phyloP scores from a whole-genome alignment of 208 protist species.

The Trypanosoma cruzi region DNA sequence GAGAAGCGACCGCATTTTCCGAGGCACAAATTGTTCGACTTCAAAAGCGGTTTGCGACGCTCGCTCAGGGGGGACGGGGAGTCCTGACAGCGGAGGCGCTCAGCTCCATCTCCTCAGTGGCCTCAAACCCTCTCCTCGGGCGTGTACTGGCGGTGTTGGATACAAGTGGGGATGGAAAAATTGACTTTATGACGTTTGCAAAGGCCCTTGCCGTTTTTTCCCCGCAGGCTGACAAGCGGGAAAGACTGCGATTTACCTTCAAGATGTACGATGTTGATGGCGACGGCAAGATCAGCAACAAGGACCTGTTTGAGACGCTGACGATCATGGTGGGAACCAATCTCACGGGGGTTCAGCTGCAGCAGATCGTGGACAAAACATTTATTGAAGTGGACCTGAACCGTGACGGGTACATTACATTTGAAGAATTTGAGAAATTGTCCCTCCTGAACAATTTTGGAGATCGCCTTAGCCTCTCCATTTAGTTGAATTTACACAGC shows the following conservation, averaged over 20 bases:
- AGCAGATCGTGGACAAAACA: slow-evolving; percentile 96
- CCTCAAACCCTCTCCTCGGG: slow-evolving; percentile 85
- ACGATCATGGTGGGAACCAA: slow-evolving; percentile 94
- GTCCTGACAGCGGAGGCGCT: slow-evolving; percentile 73
- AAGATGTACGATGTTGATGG: slow-evolving; percentile 96
- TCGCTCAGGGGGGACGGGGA: slow-evolving; percentile 78
- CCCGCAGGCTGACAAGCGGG: slow-evolving; percentile 61
- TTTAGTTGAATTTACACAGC: slow-evolving; percentile 25
- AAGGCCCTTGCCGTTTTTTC: slow-evolving; percentile 83
- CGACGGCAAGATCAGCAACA: slow-evolving; percentile 94
- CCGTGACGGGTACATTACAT: slow-evolving; percentile 92
- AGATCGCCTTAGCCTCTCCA: slow-evolving; percentile 84
- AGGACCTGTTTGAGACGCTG: slow-evolving; percentile 92
- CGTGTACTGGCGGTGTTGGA: slow-evolving; percentile 85
- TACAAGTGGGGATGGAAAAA: slow-evolving; percentile 65
- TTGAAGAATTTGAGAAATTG: slow-evolving; percentile 92
- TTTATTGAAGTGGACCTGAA: slow-evolving; percentile 93
- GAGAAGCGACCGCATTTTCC: slow-evolving; percentile 72
- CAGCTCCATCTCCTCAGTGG: slow-evolving; percentile 66
- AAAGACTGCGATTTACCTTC: slow-evolving; percentile 92
- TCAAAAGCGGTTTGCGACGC: slow-evolving; percentile 83
- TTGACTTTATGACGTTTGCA: slow-evolving; percentile 89
- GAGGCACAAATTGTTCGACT: slow-evolving; percentile 85
- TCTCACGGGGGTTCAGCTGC: slow-evolving; percentile 88
- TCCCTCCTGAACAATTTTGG: slow-evolving; percentile 73